A percentile compares a stretch with the other conserved stretches of the same genome.
Evolutionary conservation across 306 rosid genomes (phyloP).

Genomic region (Sindora glabra): DNA sequence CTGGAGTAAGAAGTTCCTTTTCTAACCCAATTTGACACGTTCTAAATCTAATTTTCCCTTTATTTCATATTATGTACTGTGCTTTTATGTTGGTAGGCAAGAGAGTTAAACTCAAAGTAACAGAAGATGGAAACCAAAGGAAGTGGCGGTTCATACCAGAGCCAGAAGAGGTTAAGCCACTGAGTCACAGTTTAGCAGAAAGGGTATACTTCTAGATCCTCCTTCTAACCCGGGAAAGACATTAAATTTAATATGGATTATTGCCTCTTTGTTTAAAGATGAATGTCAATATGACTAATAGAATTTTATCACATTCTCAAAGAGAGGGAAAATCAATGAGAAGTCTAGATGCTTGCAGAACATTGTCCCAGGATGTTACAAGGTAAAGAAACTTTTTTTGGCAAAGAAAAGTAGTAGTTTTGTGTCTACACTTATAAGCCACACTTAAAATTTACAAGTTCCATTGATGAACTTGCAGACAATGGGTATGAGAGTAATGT

Average conservation of each 20-base stretch:
- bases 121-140: slow-evolving; percentile 46
- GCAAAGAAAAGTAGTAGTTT: no score
- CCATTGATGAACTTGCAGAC: slow-evolving; percentile 43
- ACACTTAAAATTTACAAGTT: not conserved
- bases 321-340: slow-evolving; percentile 89
- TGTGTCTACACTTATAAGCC: not conserved
- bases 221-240: not conserved
- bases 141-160: slow-evolving; percentile 83
- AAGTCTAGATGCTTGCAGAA: slow-evolving; percentile 78
- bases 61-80: no score
- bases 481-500: slow-evolving; percentile 92
- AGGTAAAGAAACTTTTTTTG: no score
- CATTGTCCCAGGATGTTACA: slow-evolving; percentile 93
- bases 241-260: no score
- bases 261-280: no score
- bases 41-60: no score
- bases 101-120: slow-evolving; percentile 40
- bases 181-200: slow-evolving; percentile 86
- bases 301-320: no score
- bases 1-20: no score
- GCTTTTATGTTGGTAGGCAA: no score
- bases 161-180: slow-evolving; percentile 93
- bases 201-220: slow-evolving; percentile 45
- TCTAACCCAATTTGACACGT: no score
- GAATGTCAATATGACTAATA: not conserved